phyloP scores from a whole-genome alignment of 2,329 filamentous ascomycete species.

The Diaporthe batatas region DNA sequence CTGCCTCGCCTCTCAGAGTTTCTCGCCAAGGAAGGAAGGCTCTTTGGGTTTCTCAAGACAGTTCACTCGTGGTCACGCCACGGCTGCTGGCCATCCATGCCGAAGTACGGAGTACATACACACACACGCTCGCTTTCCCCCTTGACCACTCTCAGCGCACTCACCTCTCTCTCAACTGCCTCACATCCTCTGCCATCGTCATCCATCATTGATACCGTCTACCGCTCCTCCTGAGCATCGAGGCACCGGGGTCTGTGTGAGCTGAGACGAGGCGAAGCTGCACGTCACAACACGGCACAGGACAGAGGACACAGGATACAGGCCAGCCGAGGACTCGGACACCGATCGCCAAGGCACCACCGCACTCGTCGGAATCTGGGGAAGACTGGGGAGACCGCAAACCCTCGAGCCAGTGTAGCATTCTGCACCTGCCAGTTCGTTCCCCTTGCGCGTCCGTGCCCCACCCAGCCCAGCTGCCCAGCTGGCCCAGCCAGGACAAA shows the following conservation, averaged over 20 bases:
- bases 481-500: conserved; percentile 6
- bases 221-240: background rate
- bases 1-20: background rate
- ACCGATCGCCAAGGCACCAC: conserved; percentile 19
- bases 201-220: background rate
- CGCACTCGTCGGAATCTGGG: conserved; percentile 22
- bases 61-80: background rate
- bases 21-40: background rate
- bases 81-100: background rate
- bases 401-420: background rate
- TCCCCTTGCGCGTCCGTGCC: conserved; percentile 3
- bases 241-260: background rate
- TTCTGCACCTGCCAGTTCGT: background rate
- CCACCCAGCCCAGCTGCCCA: background rate
- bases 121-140: background rate
- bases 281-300: background rate
- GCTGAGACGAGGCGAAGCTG: background rate
- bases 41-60: background rate
- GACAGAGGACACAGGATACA: conserved; percentile 6
- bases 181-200: background rate
- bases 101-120: too few relatives aligned
- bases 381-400: background rate
- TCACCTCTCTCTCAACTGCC: background rate
- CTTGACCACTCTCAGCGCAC: too few relatives aligned
- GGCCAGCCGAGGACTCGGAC: background rate